These are phyloP conservation scores for Chrysanthemum seticuspe DNA, from an alignment of 129 eudicot genomes.

Conservation along the genomic window DNA sequence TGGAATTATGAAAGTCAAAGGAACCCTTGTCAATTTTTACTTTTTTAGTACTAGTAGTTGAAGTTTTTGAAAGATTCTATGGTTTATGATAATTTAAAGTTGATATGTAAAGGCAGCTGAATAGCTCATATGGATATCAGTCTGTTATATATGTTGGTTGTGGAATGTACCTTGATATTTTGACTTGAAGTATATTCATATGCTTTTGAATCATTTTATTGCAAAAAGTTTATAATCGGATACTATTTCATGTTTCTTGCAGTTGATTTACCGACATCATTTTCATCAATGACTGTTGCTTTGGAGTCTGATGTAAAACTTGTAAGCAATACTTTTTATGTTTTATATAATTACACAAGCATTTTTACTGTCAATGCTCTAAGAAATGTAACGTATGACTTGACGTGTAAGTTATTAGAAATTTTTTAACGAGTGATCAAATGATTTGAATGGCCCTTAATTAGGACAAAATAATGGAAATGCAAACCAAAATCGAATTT, in stretches of 20 bases:
- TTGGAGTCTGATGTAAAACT: conserved; percentile 68
- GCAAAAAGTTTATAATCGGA: not conserved
- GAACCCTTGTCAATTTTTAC: not conserved
- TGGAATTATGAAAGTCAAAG: too few relatives aligned
- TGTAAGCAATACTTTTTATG: conserved; percentile 52
- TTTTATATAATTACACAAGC: not conserved
- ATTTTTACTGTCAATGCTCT: too few relatives aligned
- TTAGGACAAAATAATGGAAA: not conserved
- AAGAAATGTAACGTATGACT: not conserved
- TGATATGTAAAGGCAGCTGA: not conserved
- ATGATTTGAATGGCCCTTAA: not conserved
- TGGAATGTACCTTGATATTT: conserved; percentile 6
- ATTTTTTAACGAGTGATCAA: not conserved
- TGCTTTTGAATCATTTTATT: too few relatives aligned
- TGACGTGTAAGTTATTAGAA: not conserved
- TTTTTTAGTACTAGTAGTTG: not conserved
- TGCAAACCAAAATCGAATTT: too few relatives aligned
- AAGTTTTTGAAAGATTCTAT: not conserved
- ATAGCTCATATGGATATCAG: not conserved
- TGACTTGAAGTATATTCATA: not conserved
- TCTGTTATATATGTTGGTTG: not conserved
- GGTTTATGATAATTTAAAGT: not conserved
- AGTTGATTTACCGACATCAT: conserved; percentile 87
- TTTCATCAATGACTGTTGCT: conserved; percentile 65
- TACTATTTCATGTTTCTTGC: conserved; percentile 36